Conservation (phyloP, 1,284 basidiomycete genomes). For the Ceratobasidium sp. region DNA sequence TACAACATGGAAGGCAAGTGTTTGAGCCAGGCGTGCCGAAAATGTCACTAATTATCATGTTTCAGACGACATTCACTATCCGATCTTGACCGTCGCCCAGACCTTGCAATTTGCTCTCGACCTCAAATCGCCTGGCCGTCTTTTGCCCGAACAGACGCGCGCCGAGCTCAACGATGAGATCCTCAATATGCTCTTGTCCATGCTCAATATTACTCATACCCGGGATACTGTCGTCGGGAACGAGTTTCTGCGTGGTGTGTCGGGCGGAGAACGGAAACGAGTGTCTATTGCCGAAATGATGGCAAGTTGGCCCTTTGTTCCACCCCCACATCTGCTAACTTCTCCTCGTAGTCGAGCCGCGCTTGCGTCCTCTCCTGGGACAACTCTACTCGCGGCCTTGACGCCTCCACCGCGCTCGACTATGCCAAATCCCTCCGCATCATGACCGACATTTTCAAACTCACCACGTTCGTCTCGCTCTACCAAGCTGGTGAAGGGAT, state of each 20-base stretch:
- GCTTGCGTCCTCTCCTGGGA: constrained; percentile 61
- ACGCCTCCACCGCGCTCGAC: constrained; percentile 70
- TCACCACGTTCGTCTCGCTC: constrained; percentile 63
- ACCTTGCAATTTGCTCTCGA: constrained; percentile 67
- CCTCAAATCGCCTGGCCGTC: constrained; percentile 65
- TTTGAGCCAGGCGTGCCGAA: constrained; percentile 47
- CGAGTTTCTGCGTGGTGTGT: constrained; percentile 69
- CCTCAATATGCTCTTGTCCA: constrained; percentile 66
- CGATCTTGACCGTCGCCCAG: constrained; percentile 71
- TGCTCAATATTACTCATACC: constrained; percentile 73
- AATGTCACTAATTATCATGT: not conserved
- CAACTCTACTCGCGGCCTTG: constrained; percentile 70
- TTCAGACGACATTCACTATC: constrained; percentile 68
- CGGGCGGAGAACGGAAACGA: constrained; percentile 71
- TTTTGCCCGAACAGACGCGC: constrained; percentile 62
- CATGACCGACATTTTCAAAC: constrained; percentile 64
- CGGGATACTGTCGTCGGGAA: constrained; percentile 67
- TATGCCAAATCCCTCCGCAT: constrained; percentile 69
- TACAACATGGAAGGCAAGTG: constrained; percentile 62
- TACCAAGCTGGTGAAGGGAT: constrained; percentile 65
- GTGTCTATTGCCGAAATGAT: constrained; percentile 72
- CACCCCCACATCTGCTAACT: not conserved
- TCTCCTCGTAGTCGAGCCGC: constrained; percentile 52
- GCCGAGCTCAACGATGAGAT: constrained; percentile 65
- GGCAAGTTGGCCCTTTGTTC: constrained; percentile 56